phyloP scores from a whole-genome alignment of 2,329 filamentous ascomycete genomes.

The Chaetomium olivaceum region DNA sequence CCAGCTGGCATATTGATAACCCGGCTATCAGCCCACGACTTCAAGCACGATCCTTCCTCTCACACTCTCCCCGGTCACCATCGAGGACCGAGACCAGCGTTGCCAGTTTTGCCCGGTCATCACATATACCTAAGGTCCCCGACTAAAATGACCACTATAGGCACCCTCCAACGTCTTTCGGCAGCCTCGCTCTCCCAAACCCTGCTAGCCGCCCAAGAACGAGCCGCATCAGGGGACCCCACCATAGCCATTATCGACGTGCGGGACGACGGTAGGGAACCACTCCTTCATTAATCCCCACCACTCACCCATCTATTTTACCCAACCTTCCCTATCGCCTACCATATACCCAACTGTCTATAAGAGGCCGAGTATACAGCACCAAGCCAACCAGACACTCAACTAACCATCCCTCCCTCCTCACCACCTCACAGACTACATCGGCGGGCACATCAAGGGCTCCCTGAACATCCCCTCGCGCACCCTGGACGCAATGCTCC shows the following conservation, averaged over 20 bases:
- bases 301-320: not conserved
- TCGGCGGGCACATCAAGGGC: slow-evolving; percentile 84
- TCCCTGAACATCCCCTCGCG: slow-evolving; percentile 73
- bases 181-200: slow-evolving; percentile 67
- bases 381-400: not conserved
- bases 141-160: slow-evolving; percentile 54
- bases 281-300: not conserved
- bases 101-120: not conserved
- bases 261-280: slow-evolving; percentile 69
- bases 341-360: no score
- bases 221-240: slow-evolving; percentile 37
- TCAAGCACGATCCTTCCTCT: no score
- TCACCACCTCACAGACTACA: slow-evolving; percentile 61
- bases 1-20: no score
- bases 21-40: no score
- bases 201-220: slow-evolving; percentile 56
- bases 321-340: no score
- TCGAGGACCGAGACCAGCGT: no score
- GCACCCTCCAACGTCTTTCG: slow-evolving; percentile 65
- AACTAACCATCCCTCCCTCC: not conserved
- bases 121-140: not conserved
- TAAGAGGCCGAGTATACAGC: no score
- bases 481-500: slow-evolving; percentile 73
- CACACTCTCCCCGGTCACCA: no score
- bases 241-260: slow-evolving; percentile 81